These are phyloP conservation scores for Penicillium egyptiacum DNA, from an alignment of 495 filamentous ascomycete species.

Conservation along the genomic window DNA sequence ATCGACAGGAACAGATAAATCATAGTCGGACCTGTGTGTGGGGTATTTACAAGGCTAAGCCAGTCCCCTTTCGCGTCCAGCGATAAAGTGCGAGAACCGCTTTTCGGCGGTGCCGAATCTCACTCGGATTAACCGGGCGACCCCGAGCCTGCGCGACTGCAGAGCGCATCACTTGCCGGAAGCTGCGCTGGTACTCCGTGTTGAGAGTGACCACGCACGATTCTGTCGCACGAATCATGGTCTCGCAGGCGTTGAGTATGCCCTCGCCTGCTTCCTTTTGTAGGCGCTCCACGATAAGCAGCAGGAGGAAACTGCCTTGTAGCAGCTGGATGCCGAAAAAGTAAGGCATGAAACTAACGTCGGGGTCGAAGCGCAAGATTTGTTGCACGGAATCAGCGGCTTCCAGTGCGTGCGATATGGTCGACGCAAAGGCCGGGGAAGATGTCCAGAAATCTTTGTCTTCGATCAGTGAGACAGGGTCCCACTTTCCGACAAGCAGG, in stretches of 20 bases:
- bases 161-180: conserved; percentile 80
- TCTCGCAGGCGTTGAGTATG: conserved; percentile 81
- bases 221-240: conserved; percentile 81
- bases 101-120: conserved; percentile 71
- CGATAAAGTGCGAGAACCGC: conserved; percentile 73
- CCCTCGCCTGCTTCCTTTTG: conserved; percentile 77
- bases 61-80: conserved; percentile 79
- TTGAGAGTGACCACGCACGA: conserved; percentile 82
- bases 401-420: conserved; percentile 75
- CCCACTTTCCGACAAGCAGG: conserved; percentile 82
- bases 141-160: conserved; percentile 76
- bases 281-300: conserved; percentile 79
- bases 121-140: conserved; percentile 69
- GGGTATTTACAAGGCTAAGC: conserved; percentile 62
- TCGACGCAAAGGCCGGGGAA: conserved; percentile 75
- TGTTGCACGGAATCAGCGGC: conserved; percentile 79
- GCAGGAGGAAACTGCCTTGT: conserved; percentile 77
- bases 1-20: conserved; percentile 13
- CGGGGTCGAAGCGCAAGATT: conserved; percentile 81
- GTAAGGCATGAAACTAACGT: conserved; percentile 86
- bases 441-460: conserved; percentile 90
- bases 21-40: neutral
- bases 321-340: conserved; percentile 86
- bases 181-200: conserved; percentile 84
- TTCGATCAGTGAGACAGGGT: conserved; percentile 80